These are phyloP conservation scores for Dendrocalamus sinicus DNA, from an alignment of 176 grass and related monocot genomes.

Conservation along the genomic window DNA sequence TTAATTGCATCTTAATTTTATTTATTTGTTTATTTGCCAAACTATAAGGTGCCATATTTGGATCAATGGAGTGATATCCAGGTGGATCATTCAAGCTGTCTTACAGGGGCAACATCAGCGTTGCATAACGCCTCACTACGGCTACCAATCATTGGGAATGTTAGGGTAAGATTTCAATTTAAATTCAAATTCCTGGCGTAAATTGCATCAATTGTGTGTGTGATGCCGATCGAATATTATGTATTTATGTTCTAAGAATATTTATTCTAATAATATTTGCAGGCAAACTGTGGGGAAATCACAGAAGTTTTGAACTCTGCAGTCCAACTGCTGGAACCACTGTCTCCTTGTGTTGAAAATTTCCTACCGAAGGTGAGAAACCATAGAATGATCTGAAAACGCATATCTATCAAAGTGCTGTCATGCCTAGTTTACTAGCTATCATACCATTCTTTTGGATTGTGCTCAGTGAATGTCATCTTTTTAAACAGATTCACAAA, in stretches of 20 bases:
- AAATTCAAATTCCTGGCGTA: not conserved
- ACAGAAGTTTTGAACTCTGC: slow-evolving; percentile 61
- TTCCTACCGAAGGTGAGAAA: slow-evolving; percentile 73
- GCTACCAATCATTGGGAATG: slow-evolving; percentile 61
- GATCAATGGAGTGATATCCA: slow-evolving; percentile 59
- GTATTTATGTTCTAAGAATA: not conserved
- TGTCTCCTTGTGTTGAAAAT: slow-evolving; percentile 44
- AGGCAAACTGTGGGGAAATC: slow-evolving; percentile 66
- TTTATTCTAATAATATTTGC: slow-evolving; percentile 38
- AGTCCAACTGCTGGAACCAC: slow-evolving; percentile 57
- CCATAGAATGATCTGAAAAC: not conserved
- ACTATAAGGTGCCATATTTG: slow-evolving; percentile 60
- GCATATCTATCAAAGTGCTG: not conserved
- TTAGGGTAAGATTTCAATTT: slow-evolving; percentile 54
- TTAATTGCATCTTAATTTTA: not conserved
- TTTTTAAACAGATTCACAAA: not conserved
- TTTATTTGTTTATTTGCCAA: slow-evolving; percentile 6
- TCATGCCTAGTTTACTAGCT: not conserved
- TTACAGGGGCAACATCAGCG: slow-evolving; percentile 61
- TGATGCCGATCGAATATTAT: slow-evolving; percentile 11
- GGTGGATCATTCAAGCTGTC: slow-evolving; percentile 62
- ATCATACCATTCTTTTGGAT: not conserved
- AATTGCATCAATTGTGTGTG: slow-evolving; percentile 1
- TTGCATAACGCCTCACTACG: slow-evolving; percentile 68
- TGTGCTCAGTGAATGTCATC: not conserved